Percentiles rank a stretch among this genome's conserved stretches.
Evolutionary conservation across 2,329 filamentous ascomycete genomes (phyloP).

Genomic region (Clonostachys byssicola): DNA sequence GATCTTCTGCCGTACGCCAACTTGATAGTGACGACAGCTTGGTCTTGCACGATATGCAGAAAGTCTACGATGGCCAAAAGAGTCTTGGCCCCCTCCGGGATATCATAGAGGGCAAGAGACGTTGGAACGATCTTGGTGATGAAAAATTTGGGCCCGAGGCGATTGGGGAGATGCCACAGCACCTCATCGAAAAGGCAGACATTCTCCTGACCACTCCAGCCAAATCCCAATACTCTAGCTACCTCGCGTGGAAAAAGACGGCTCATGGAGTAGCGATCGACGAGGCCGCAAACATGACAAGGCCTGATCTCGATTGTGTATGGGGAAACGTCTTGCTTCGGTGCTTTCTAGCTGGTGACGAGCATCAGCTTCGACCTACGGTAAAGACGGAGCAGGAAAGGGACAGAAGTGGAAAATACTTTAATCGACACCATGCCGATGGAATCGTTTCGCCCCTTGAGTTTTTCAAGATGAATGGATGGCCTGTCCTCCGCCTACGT

Average conservation of each 20-base stretch:
- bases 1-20: neutral
- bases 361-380: constrained; percentile 5
- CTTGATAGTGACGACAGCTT: neutral
- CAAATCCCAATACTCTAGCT: neutral
- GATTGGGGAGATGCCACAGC: neutral
- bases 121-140: too few species aligned
- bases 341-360: constrained; percentile 11
- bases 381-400: constrained; percentile 2
- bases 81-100: neutral
- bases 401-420: neutral
- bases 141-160: neutral
- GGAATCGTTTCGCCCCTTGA: constrained; percentile 3
- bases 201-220: neutral
- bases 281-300: constrained; percentile 11
- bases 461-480: neutral
- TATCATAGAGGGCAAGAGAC: neutral
- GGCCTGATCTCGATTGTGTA: constrained; percentile 8
- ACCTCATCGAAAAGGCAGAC: neutral
- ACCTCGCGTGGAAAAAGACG: neutral
- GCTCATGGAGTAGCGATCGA: constrained; percentile 8
- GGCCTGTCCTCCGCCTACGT: neutral
- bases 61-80: neutral
- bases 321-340: constrained; percentile 13
- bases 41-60: neutral
- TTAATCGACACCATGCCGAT: constrained; percentile 5